Evolutionary conservation across 371 early-diverging fungal genomes (phyloP), one percentile per base, ranked within the genome.

Genomic region (Mortierella sp.): DNA sequence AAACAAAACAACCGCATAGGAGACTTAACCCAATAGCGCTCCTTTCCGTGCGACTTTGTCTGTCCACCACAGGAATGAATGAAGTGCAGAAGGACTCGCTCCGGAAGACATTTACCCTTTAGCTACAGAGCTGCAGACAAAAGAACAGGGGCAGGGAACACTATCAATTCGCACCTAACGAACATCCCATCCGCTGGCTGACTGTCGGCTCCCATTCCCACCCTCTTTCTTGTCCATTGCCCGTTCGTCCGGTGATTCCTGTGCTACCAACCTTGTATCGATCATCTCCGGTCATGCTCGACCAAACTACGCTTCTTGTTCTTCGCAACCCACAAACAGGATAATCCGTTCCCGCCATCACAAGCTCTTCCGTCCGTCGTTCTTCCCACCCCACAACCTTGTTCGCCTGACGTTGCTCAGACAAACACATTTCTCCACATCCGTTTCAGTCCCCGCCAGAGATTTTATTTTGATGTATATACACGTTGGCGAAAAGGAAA

Each of bases 401-500:
- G 29, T 29, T 63, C 63, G 18, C 32, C 63, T 18, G 48, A 29
- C 32, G 14, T 60, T 29, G 60, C 60, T 60, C 55, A 55, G 6
- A n/a, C 48, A 46, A 3, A 51, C 21, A 21, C 21, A 18, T 51
- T 51, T 56, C 63, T 35, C 63, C 63, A 35, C 63, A 63, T 35
- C 16, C 32, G 38, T 63, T 63, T 63, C 63, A 7, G 32, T 35
- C 63, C 63, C 63, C 63, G 63, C 63, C 63, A 63, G 35, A 63
- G 32, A 35, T 60, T 60, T 60, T 60, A 60, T 60, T 60, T 60
- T 29, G 5, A 14, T 29, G 32, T 29, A 60, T 60, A 16, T 60
- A 60, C 60, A 60, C 16, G 16, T 29, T 32, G 60, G 32, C 60
- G 29, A 29, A 27, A 60, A 29, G 14, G 14, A 29, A 27, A 3